Evolutionary conservation across 768 basidiomycete genomes (phyloP), one percentile per base, ranked within the genome.

Genomic region (Lactarius deliciosus): DNA sequence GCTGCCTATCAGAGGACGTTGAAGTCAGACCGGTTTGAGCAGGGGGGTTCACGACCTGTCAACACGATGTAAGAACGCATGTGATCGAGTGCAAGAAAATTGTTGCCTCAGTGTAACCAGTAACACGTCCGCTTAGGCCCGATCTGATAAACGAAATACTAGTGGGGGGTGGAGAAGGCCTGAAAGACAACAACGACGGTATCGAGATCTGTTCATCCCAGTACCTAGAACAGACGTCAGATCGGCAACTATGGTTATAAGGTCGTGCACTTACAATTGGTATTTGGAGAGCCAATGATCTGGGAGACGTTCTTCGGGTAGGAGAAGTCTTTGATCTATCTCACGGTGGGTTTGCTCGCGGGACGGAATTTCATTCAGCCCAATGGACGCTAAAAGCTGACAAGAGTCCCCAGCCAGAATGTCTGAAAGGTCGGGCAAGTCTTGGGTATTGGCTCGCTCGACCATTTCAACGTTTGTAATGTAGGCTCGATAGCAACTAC

Each of bases 1-100:
- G 96, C 3, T 92, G 90, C 59, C 96, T 86, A 68, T 89, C 85
- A 65, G 96, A 77, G 34, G 92, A 92, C 2, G 92, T 94, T 13
- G 95, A 97, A 2, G 89, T 92, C 5, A 92, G 79, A 20, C 92
- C 91, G 18, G 87, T 88, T 20, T 83, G 75, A n/a, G 82, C 73
- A 56, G 81, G 84, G 40, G 81, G 77, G 71, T 84, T 84, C 30
- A 82, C 77, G 5, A 80, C 81, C 91, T 93, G 66, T 57, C 61
- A 60, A n/a, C 28, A 43, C 53, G 18, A 32, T 53, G 43, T 60
- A 40, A n/a, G 41, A 36, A n/a, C 58, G 20, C n/a, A 28, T 7
- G n/a, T 32, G 45, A 57, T 10, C 50, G 13, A 53, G 25, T 28
- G 13, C n/a, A 32, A 15, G 8, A 9, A 20, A 38, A 15, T 34